Evolutionary conservation across 768 basidiomycete genomes (phyloP).

Genomic region (Tricholoma sp.): DNA sequence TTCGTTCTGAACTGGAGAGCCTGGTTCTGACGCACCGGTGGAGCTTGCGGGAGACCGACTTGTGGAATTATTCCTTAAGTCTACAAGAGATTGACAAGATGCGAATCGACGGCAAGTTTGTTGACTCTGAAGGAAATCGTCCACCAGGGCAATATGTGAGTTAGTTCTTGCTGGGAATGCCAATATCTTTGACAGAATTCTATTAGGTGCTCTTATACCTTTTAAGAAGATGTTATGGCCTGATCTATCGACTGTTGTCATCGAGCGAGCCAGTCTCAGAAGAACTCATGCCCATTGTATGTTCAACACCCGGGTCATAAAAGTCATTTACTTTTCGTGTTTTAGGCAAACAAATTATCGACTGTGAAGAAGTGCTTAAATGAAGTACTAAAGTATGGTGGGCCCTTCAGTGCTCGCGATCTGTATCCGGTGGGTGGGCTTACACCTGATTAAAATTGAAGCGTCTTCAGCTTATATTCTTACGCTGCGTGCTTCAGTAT

Average conservation of each 20-base stretch:
- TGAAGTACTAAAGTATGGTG: conserved; percentile 93
- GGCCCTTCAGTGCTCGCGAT: conserved; percentile 87
- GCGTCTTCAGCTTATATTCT: background rate
- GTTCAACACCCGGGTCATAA: background rate
- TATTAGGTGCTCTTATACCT: conserved; percentile 86
- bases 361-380: conserved; percentile 97
- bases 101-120: conserved; percentile 95
- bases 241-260: conserved; percentile 89
- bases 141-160: conserved; percentile 94
- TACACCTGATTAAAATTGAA: background rate
- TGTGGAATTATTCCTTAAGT: conserved; percentile 90
- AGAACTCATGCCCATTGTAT: conserved; percentile 93
- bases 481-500: conserved; percentile 46
- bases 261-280: conserved; percentile 97
- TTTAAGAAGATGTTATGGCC: conserved; percentile 90
- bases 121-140: conserved; percentile 87
- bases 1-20: conserved; percentile 85
- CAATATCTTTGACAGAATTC: background rate
- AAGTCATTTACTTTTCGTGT: background rate
- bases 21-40: conserved; percentile 94
- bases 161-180: conserved; percentile 4
- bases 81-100: conserved; percentile 96
- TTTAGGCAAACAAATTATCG: conserved; percentile 89
- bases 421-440: conserved; percentile 75
- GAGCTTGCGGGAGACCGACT: conserved; percentile 91